Evolutionary conservation across 768 basidiomycete species (phyloP), one percentile per base, ranked within the genome.

Genomic region (Mrakia frigida): DNA sequence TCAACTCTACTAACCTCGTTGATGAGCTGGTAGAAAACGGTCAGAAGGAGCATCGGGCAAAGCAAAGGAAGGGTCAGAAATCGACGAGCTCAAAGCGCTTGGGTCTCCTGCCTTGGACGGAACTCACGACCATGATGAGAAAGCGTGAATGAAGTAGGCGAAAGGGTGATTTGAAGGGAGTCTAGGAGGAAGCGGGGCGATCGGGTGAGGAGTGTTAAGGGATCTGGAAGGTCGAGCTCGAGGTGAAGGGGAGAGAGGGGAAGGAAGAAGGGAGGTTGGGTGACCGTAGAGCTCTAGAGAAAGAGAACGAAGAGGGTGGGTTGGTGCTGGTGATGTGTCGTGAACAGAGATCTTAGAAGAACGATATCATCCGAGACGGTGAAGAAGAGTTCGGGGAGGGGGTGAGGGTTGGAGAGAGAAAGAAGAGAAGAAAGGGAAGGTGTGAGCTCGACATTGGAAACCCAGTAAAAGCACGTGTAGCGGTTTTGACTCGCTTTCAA

Each of bases 21-120:
- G 74, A 74, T 74, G 35, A 74, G 67, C 74, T 74, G 59, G 21
- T 41, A 43, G 68, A 23, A 25, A 31, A 18, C 46, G 46, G 46
- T 2, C 9, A 18, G 14, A 50, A 41, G 43, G 68, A n/a, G 33
- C n/a, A 39, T 50, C 68, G n/a, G 68, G 41, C 41, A 39, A 70
- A 25, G 41, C 28, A 39, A 35, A 67, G 63, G 25, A 52, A 50
- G 60, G 21, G 39, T 33, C 31, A 50, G 50, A 25, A 35, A 21
- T 21, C 13, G 60, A 28, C 60, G 56, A 63, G 73, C 60, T 68
- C 61, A 37, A 37, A n/a, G 18, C 61, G n/a, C 33, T 18, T 37
- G 9, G 33, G 31, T 9, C 11, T 14, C 60, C 31, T 28, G 10
- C 31, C 31, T 37, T 6, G 1, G 4, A 37, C 14, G 31, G 13